Base-by-base conservation (phyloP, 495 filamentous ascomycete species). In the Aspergillus nidulans region DNA sequence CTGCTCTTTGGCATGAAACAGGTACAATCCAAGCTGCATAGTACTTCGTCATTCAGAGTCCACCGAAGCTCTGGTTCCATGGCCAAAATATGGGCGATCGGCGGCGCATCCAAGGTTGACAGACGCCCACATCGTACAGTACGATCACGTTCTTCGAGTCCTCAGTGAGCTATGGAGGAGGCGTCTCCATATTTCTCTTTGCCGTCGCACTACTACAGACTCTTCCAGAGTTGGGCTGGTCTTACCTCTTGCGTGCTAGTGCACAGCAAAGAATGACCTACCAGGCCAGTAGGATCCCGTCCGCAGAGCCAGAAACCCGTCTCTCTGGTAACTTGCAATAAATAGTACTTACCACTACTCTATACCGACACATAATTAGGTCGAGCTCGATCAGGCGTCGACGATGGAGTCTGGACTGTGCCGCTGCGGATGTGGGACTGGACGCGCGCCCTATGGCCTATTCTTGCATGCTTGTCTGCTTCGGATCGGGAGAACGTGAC, bases 51-150 rank as follows among this genome's bases (percentile, higher is more conserved):
- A n/a, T n/a, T n/a, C n/a, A n/a, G n/a, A 39, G 13, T 18, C 36
- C 36, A 12, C 18, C 23, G 10, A 44, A 13, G 21, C 19, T 36
- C 26, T 30, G 26, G 45, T 36, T 49, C 45, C 25, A 36, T 15
- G 45, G 45, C 18, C 28, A 49, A 49, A 49, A 36, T 34, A 32
- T 30, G 55, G 60, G 53, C 46, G 69, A 69, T 72, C 69, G 65
- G 69, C 69, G 56, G 48, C 63, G 64, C 65, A 71, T 53, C 60
- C 46, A 61, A 56, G 57, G 50, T 52, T 69, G 64, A 67, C 64
- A 65, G 62, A 60, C 57, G 57, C 49, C 43, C n/a, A n/a, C n/a
- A n/a, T n/a, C n/a, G n/a, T n/a, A n/a, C n/a, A n/a, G n/a, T n/a
- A n/a, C n/a, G n/a, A n/a, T n/a, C n/a, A n/a, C n/a, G n/a, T n/a